These are phyloP conservation scores for Amauroascus niger DNA, from an alignment of 2,329 filamentous ascomycete species.

Conservation along the genomic window DNA sequence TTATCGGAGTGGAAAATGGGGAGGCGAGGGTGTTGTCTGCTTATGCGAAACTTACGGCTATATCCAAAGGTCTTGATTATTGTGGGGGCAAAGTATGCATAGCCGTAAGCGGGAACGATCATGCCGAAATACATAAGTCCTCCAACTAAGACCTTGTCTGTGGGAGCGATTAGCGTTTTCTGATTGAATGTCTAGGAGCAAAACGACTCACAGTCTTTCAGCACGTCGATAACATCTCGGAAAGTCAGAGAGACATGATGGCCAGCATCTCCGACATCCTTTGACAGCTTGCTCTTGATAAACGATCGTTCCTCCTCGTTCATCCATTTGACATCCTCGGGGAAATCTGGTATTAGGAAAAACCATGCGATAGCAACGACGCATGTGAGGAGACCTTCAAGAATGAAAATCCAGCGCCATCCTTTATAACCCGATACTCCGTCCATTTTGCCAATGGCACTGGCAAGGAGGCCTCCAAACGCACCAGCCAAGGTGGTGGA, in stretches of 20 bases:
- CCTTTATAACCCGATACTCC: conserved; percentile 48
- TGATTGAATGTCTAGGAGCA: not conserved
- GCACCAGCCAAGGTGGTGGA: conserved; percentile 54
- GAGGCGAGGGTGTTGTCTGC: not conserved
- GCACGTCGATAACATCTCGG: conserved; percentile 51
- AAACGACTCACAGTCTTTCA: conserved; percentile 52
- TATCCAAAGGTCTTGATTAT: conserved; percentile 62
- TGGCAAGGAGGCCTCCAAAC: conserved; percentile 53
- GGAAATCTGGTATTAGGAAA: conserved; percentile 64
- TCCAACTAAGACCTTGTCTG: conserved; percentile 58
- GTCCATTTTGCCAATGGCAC: conserved; percentile 50
- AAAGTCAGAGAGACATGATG: conserved; percentile 52
- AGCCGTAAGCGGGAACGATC: conserved; percentile 65
- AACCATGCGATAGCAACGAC: conserved; percentile 49
- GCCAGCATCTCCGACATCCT: conserved; percentile 59
- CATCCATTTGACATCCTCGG: conserved; percentile 65
- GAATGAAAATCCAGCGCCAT: conserved; percentile 48
- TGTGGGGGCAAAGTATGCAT: conserved; percentile 65
- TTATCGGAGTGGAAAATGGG: not conserved
- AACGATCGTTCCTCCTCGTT: conserved; percentile 58
- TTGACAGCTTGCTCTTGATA: conserved; percentile 55
- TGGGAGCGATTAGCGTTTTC: conserved; percentile 15
- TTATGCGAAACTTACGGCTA: conserved; percentile 25
- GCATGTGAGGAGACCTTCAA: conserved; percentile 55
- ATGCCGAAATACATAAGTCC: conserved; percentile 75